A percentile compares a stretch with the other conserved stretches of the same genome.
phyloP scores from a whole-genome alignment of 176 grass and related monocot genomes.

The Carex myosuroides region DNA sequence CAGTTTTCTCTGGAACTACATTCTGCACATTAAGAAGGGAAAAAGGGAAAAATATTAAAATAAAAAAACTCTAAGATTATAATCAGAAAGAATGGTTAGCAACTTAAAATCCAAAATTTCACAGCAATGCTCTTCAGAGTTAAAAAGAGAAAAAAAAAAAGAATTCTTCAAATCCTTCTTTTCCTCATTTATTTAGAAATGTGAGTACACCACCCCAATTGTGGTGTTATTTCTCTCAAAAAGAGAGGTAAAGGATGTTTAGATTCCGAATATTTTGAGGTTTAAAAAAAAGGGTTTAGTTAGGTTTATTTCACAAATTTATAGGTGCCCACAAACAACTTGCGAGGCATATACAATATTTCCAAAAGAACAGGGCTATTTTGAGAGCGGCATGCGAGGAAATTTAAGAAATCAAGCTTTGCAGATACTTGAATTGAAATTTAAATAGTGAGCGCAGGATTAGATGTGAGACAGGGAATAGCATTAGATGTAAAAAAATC shows the following conservation, averaged over 20 bases:
- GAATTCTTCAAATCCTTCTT: background rate
- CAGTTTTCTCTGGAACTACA: slow-evolving; percentile 47
- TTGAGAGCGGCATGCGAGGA: background rate
- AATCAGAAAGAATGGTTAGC: background rate
- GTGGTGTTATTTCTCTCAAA: background rate
- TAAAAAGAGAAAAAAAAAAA: background rate
- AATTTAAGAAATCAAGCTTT: background rate
- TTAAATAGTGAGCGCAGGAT: background rate
- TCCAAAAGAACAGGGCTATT: background rate
- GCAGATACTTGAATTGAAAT: background rate
- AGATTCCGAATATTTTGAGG: background rate
- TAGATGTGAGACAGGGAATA: background rate
- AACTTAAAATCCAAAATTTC: slow-evolving; percentile 1
- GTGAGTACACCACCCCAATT: background rate
- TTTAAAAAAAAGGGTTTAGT: background rate
- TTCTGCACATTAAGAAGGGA: slow-evolving; percentile 51
- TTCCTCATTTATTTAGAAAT: background rate
- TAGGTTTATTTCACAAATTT: background rate
- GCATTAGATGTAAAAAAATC: background rate
- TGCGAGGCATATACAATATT: background rate
- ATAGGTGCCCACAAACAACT: background rate
- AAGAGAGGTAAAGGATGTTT: background rate
- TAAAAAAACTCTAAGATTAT: background rate
- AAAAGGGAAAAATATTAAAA: background rate
- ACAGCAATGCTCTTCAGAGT: background rate